phyloP scores from a whole-genome alignment of 148 eudicot species.

The Vaccinium myrtillus region DNA sequence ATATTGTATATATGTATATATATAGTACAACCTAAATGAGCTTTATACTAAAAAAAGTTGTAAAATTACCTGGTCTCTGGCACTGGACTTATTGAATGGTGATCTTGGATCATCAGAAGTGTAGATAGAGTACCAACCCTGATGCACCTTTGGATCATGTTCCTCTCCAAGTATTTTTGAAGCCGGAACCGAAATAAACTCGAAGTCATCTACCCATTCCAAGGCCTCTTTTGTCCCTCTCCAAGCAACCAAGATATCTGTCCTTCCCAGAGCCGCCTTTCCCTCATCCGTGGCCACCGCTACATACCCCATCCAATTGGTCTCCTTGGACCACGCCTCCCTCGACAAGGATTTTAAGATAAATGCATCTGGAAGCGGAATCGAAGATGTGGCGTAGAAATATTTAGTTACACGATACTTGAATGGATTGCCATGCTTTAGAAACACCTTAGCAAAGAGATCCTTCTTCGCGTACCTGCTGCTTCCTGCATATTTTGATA shows the following conservation, averaged over 20 bases:
- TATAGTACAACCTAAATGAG: neutral
- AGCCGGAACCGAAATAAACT: constrained; percentile 43
- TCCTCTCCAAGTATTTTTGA: constrained; percentile 39
- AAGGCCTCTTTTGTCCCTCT: constrained; percentile 52
- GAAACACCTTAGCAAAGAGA: constrained; percentile 37
- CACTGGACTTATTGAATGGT: constrained; percentile 50
- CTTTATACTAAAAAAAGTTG: neutral
- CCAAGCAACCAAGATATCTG: constrained; percentile 70
- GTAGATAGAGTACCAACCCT: constrained; percentile 62
- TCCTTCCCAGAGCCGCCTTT: constrained; percentile 49
- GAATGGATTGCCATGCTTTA: constrained; percentile 39
- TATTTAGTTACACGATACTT: constrained; percentile 57
- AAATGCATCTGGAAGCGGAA: constrained; percentile 51
- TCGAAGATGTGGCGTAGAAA: constrained; percentile 64
- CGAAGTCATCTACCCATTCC: constrained; percentile 68
- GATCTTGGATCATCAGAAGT: constrained; percentile 58
- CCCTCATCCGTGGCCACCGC: constrained; percentile 64
- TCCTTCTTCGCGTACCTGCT: constrained; percentile 33
- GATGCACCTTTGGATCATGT: constrained; percentile 40
- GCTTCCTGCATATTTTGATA: constrained; percentile 54
- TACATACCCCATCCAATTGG: constrained; percentile 67
- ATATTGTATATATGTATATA: too few relatives aligned
- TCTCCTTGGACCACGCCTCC: constrained; percentile 72
- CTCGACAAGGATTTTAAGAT: constrained; percentile 56
- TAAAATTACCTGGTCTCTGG: constrained; percentile 51